Percentiles rank a stretch among this genome's conserved stretches.
Conservation (phyloP, 768 basidiomycete genomes). For the Sporobolomyces roseus region DNA sequence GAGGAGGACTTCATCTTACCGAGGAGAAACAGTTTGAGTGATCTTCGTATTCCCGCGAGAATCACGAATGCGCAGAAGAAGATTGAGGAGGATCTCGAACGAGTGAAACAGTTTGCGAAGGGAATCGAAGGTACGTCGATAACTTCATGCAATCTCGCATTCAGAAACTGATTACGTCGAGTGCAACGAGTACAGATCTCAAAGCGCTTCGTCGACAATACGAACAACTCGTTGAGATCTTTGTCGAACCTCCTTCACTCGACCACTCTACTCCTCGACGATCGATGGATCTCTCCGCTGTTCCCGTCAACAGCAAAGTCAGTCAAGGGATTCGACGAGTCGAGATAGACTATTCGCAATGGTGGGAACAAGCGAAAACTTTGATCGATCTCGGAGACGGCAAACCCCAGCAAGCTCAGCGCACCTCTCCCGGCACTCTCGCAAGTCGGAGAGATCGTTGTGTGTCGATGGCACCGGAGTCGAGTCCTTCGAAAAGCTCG, state of each 20-base stretch:
- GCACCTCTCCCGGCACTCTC: conserved; percentile 9
- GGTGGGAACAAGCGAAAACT: conserved; percentile 44
- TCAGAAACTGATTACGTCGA: no score
- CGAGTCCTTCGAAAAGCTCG: neutral
- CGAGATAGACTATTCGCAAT: conserved; percentile 33
- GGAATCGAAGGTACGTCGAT: conserved; percentile 43
- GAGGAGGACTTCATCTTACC: neutral
- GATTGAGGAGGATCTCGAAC: conserved; percentile 45
- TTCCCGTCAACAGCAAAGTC: neutral
- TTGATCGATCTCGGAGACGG: conserved; percentile 44
- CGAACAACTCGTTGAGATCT: conserved; percentile 20
- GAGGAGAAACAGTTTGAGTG: conserved; percentile 46
- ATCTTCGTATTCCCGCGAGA: conserved; percentile 44
- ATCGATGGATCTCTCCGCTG: neutral
- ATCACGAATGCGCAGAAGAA: conserved; percentile 46
- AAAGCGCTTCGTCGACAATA: conserved; percentile 32
- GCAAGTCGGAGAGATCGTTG: conserved; percentile 33
- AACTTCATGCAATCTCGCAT: neutral
- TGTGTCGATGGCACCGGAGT: conserved; percentile 28
- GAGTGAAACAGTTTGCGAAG: conserved; percentile 46
- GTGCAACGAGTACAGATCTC: conserved; percentile 42
- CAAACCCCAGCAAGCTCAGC: neutral
- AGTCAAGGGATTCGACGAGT: conserved; percentile 22
- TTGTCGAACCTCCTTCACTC: conserved; percentile 12
- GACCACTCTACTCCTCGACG: neutral